A percentile compares a stretch with the other conserved stretches of the same genome.
phyloP scores from a whole-genome alignment of 257 asterid species.

The Jacaranda copaia region DNA sequence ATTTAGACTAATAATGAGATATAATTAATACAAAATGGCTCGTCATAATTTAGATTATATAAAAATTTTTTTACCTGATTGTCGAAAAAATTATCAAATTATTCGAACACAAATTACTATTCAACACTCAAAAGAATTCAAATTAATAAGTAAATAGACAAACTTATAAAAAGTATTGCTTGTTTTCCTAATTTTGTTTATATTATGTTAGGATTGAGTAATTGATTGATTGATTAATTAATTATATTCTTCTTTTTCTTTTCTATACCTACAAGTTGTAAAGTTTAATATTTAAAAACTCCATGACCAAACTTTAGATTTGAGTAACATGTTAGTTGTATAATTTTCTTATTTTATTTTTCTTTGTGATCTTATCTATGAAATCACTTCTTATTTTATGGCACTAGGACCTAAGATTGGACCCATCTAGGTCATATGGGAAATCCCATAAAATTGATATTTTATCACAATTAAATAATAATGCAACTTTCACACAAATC shows the following conservation, averaged over 20 bases:
- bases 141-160: no score
- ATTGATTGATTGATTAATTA: no score
- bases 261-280: background rate
- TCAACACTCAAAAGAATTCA: background rate
- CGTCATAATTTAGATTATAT: no score
- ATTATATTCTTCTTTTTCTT: background rate
- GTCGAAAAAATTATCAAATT: no score
- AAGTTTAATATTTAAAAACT: background rate
- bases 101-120: background rate
- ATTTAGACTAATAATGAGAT: no score
- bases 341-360: background rate
- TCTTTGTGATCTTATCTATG: background rate
- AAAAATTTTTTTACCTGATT: no score
- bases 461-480: constrained; percentile 8
- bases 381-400: background rate
- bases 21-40: no score
- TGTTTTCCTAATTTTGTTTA: no score
- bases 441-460: background rate
- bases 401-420: background rate
- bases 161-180: no score
- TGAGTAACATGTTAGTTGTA: constrained; percentile 1
- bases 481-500: background rate
- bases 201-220: no score
- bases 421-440: background rate
- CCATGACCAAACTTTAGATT: background rate